These are phyloP conservation scores for Hymenoscyphus repandus DNA, from an alignment of 2,329 filamentous ascomycete species.

Conservation along the genomic window DNA sequence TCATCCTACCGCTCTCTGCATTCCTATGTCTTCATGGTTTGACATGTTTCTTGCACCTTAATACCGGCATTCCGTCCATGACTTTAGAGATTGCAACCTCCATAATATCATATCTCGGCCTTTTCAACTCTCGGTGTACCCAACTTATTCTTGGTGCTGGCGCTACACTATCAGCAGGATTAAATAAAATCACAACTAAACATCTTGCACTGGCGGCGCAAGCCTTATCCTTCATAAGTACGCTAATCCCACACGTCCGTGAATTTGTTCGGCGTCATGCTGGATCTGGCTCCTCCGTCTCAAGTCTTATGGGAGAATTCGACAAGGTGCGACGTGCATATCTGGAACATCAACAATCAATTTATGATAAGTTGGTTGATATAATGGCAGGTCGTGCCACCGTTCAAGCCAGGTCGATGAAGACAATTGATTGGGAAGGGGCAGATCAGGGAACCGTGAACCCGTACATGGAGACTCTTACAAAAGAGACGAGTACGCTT, in stretches of 20 bases:
- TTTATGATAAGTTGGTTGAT: constrained; percentile 69
- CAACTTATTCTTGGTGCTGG: constrained; percentile 94
- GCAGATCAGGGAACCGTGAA: constrained; percentile 38
- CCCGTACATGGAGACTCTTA: constrained; percentile 65
- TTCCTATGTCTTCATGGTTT: constrained; percentile 76
- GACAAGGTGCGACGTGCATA: constrained; percentile 27
- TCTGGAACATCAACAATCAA: constrained; percentile 66
- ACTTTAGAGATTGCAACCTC: constrained; percentile 74
- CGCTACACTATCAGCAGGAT: constrained; percentile 77
- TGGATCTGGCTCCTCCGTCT: constrained; percentile 44
- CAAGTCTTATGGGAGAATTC: constrained; percentile 45
- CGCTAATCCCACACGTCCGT: constrained; percentile 81
- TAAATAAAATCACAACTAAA: constrained; percentile 95
- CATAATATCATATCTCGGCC: constrained; percentile 78
- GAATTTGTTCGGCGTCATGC: constrained; percentile 82
- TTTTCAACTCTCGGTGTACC: constrained; percentile 95
- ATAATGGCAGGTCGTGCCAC: constrained; percentile 63
- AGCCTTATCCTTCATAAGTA: constrained; percentile 79
- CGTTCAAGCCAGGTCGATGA: constrained; percentile 58
- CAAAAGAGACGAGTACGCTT: constrained; percentile 65
- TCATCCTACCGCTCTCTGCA: constrained; percentile 79
- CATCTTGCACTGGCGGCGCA: constrained; percentile 90
- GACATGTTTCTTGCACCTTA: constrained; percentile 75
- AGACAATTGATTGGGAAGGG: constrained; percentile 59
- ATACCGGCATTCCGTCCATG: constrained; percentile 83